Evolutionary conservation across 75 land plant genomes (phyloP).

Genomic region (Picea glauca): DNA sequence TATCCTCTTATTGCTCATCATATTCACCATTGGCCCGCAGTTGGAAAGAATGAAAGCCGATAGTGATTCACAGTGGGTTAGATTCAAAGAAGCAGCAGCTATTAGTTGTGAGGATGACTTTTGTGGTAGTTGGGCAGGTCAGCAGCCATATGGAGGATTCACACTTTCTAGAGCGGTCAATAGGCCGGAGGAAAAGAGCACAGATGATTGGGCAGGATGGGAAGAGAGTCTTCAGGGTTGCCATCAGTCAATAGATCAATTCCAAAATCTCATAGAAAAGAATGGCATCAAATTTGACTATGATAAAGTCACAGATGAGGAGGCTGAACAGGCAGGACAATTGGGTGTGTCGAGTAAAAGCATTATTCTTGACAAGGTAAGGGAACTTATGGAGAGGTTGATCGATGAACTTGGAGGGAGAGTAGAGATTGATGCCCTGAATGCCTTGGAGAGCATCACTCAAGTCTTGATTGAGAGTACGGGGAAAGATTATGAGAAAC

Average conservation of each 20-base stretch:
- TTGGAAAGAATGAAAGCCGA: constrained; percentile 6
- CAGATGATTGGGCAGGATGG: constrained; percentile 8
- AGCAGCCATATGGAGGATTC: background rate
- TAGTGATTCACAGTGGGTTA: background rate
- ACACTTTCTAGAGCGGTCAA: background rate
- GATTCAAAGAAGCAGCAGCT: constrained; percentile 5
- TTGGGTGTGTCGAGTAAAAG: background rate
- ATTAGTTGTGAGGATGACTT: background rate
- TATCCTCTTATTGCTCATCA: background rate
- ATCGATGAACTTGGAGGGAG: constrained; percentile 1
- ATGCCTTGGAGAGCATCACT: constrained; percentile 4
- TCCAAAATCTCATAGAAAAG: background rate
- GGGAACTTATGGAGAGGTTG: constrained; percentile 4
- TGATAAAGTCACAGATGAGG: background rate
- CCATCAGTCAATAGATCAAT: too few relatives aligned
- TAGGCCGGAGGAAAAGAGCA: background rate
- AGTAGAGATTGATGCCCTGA: constrained; percentile 5
- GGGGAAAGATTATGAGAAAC: background rate
- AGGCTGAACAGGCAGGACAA: background rate
- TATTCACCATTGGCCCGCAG: constrained; percentile 1
- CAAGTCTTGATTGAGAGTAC: constrained; percentile 5
- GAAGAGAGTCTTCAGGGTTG: background rate
- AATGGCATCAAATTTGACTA: background rate
- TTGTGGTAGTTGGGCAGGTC: background rate
- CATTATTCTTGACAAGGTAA: constrained; percentile 2